Evolutionary conservation across 1,284 basidiomycete species (phyloP).

Genomic region (Rhodofomes roseus): DNA sequence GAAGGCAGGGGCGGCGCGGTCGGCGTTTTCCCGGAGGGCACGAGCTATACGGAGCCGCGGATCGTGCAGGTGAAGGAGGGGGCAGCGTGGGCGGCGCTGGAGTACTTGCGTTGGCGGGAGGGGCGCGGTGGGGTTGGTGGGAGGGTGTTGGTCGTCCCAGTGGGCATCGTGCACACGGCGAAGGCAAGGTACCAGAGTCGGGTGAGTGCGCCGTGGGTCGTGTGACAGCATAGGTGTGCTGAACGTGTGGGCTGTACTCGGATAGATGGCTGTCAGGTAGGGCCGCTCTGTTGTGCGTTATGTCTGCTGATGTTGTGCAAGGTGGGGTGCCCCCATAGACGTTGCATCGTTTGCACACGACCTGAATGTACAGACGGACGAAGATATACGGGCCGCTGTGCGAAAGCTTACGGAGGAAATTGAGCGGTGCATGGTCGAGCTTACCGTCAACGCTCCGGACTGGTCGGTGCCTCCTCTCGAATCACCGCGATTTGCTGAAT

Average conservation of each 20-base stretch:
- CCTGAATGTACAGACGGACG: constrained; percentile 63
- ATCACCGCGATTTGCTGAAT: neutral
- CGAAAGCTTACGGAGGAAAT: constrained; percentile 77
- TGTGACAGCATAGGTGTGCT: no score
- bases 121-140: constrained; percentile 34
- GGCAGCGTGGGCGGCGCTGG: constrained; percentile 90
- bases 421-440: constrained; percentile 61
- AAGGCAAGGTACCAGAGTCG: constrained; percentile 88
- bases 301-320: constrained; percentile 25
- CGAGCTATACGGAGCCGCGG: constrained; percentile 84
- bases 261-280: constrained; percentile 14
- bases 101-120: constrained; percentile 76
- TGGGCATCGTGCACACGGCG: constrained; percentile 89
- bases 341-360: constrained; percentile 72
- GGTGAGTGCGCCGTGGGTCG: constrained; percentile 38
- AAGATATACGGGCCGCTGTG: constrained; percentile 68
- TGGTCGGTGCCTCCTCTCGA: constrained; percentile 53
- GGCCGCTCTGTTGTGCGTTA: neutral
- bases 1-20: constrained; percentile 82
- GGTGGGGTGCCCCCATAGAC: constrained; percentile 78
- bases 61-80: constrained; percentile 94
- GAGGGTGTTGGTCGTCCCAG: constrained; percentile 64
- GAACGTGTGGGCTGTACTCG: neutral
- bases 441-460: constrained; percentile 89
- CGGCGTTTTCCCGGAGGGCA: constrained; percentile 93